Evolutionary conservation across 2,329 filamentous ascomycete genomes (phyloP).

Genomic region (Penicillium sp.): DNA sequence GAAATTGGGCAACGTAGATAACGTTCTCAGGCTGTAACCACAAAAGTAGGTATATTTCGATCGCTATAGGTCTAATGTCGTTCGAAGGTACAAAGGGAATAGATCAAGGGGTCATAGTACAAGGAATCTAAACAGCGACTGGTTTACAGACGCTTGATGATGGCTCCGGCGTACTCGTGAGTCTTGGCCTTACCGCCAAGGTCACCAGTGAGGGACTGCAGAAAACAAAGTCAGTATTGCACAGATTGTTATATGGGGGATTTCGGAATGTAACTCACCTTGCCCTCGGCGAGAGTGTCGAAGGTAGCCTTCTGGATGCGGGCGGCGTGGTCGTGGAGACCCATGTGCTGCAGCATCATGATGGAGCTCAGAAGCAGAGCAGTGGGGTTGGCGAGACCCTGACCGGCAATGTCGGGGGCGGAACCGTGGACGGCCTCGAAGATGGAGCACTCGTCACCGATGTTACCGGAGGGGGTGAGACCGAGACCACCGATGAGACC

Average conservation of each 20-base stretch:
- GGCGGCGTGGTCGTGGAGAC: constrained; percentile 77
- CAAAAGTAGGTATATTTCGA: constrained; percentile 39
- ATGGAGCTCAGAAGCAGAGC: constrained; percentile 92
- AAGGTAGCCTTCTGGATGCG: constrained; percentile 95
- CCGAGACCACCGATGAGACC: constrained; percentile 97
- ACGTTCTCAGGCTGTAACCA: constrained; percentile 24
- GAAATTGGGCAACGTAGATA: background rate
- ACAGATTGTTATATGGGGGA: background rate
- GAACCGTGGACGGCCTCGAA: constrained; percentile 99
- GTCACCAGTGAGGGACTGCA: constrained; percentile 80
- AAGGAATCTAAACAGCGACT: constrained; percentile 26
- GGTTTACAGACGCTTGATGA: constrained; percentile 67
- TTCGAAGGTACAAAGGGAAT: constrained; percentile 36
- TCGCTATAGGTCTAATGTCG: constrained; percentile 40
- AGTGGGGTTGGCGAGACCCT: constrained; percentile 95
- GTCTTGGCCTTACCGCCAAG: constrained; percentile 96
- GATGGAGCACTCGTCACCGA: constrained; percentile 98
- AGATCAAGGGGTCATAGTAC: constrained; percentile 40
- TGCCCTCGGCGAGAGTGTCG: constrained; percentile 91
- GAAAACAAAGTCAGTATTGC: constrained; percentile 6
- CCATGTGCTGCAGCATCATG: constrained; percentile 99
- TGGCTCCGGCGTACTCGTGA: constrained; percentile 86
- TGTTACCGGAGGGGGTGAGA: constrained; percentile 96
- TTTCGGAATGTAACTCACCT: constrained; percentile 53
- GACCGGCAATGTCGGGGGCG: constrained; percentile 93